Evolutionary conservation across 2,329 filamentous ascomycete genomes (phyloP), one percentile per base, ranked within the genome.

Genomic region (Chaetothyriales sp.): DNA sequence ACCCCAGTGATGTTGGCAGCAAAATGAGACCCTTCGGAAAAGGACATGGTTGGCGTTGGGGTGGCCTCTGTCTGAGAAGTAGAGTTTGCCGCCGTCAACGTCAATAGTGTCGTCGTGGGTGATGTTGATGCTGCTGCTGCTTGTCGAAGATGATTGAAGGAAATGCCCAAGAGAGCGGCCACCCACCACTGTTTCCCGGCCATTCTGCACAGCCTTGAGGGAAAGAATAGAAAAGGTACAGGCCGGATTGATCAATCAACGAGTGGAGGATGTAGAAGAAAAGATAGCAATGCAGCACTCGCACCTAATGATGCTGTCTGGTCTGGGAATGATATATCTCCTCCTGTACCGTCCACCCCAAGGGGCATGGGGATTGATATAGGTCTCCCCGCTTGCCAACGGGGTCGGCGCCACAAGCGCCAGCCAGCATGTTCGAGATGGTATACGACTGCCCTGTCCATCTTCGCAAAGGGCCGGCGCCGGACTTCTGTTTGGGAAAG

Each of bases 1-100:
- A 50, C 52, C 8, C 52, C 52, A n/a, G 50, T 43, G n/a, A 54
- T 54, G 12, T 36, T 43, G 15, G 50, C 39, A 10, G 49, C 50
- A 18, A 45, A 48, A 10, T 54, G 50, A 36, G 49, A 50, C 42
- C 51, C 43, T 9, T 39, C 18, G 25, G 18, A 39, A 18, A 36
- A 28, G 26, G 48, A 47, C 4, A 32, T 15, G 32, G 10, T 15
- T 39, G 32, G 10, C 32, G 10, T 4, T 39, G 32, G 4, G 10
- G 15, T 15, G 15, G 32, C 12, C 25, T 28, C 25, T 9, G 25
- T 28, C 28, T 7, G 12, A 32, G 28, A 32, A 32, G 4, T n/a
- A n/a, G n/a, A n/a, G n/a, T n/a, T 25, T 25, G 22, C 6, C 3
- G 22, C 3, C 22, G 22, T 3, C 22, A 25, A 25, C 22, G 22